Base-by-base conservation (phyloP, 2,329 filamentous ascomycete species). In the Seiridium cupressi region DNA sequence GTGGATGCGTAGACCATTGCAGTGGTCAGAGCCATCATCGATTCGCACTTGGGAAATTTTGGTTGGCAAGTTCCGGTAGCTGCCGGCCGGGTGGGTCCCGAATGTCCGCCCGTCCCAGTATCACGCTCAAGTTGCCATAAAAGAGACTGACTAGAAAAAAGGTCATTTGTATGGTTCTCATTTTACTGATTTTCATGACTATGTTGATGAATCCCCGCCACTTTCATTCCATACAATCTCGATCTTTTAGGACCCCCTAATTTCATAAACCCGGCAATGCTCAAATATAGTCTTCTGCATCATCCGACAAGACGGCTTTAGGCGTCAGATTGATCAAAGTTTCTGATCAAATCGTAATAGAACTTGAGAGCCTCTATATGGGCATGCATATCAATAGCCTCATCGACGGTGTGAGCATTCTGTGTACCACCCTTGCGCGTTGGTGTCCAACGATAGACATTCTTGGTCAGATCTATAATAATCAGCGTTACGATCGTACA, bases 391-490 rank as follows among this genome's bases (percentile, higher is more conserved):
- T 76, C 70, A 44, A 76, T 64, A 9, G 69, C 65, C 61, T 77
- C 76, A 62, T 78, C 70, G 31, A 77, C 73, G 0, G 76, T 77
- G 60, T 78, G 76, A 1, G 61, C 68, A 58, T 75, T 73, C 1
- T 62, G 57, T 36, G 61, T 66, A 9, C 68, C 69, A 5, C 70
- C 74, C 51, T 74, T 64, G 51, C 74, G 74, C 7, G 67, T 66
- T 3, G 76, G 75, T 1, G 67, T 69, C 69, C 74, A 78, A 31
- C 75, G 72, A 63, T 77, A 78, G n/a, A 78, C 69, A 51, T 77
- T 71, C 36, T 60, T 65, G 2, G 70, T 72, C 11, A 77, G 61
- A 36, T 69, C 71, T 76, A 35, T 3, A 36, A 8, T 40, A 59
- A 35, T 62, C 57, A 60, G 57, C 47, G 60, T 26, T 26, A 26